phyloP scores from a whole-genome alignment of 1,284 basidiomycete genomes.

The Ceratobasidium sp. region DNA sequence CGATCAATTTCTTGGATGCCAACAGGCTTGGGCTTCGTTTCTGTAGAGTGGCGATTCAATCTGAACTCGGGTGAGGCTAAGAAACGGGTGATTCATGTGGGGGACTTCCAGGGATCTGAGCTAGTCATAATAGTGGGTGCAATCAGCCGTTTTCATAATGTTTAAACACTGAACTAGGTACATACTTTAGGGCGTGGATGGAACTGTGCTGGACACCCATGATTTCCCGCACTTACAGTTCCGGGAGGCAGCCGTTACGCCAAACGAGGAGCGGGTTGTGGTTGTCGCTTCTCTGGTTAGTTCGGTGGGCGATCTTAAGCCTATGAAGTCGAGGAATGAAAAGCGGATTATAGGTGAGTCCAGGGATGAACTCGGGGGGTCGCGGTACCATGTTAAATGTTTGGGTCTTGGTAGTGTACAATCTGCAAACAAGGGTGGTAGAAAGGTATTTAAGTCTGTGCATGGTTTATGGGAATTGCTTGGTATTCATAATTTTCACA shows the following conservation, averaged over 20 bases:
- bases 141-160: conserved; percentile 45
- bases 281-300: conserved; percentile 74
- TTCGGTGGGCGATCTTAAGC: conserved; percentile 70
- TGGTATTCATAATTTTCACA: conserved; percentile 51
- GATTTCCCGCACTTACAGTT: conserved; percentile 65
- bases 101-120: conserved; percentile 34
- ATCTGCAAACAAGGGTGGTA: conserved; percentile 62
- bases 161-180: conserved; percentile 56
- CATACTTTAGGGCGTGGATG: conserved; percentile 61
- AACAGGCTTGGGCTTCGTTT: conserved; percentile 62
- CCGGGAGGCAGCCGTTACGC: conserved; percentile 77
- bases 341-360: conserved; percentile 76
- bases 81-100: conserved; percentile 11
- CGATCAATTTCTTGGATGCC: conserved; percentile 80
- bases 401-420: conserved; percentile 65
- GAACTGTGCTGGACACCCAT: conserved; percentile 58
- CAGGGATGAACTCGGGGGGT: too few species aligned
- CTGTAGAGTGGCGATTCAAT: conserved; percentile 30
- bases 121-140: conserved; percentile 13
- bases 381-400: too few species aligned
- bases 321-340: conserved; percentile 76
- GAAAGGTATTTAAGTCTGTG: conserved; percentile 75
- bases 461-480: too few species aligned
- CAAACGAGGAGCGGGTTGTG: conserved; percentile 67
- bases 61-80: conserved; percentile 4